Evolutionary conservation across 108 stramenopile species (phyloP), one percentile per base, ranked within the genome.

Genomic region (Fragilaria crotonensis): DNA sequence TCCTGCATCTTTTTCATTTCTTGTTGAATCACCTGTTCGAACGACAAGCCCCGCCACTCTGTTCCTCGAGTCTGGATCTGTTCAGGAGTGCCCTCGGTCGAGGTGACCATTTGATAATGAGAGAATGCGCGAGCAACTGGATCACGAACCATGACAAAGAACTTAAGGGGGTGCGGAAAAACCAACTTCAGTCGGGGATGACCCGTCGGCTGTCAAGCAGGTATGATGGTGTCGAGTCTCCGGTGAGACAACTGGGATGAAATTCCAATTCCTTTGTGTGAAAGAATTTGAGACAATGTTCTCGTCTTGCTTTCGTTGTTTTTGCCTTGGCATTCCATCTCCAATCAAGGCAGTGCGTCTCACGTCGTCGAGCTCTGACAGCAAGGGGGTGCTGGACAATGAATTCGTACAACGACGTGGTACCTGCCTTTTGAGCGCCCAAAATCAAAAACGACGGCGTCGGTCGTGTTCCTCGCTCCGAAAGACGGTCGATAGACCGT

Each of bases 271-370:
- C 64, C 26, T 81, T 71, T 17, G 72, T 67, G 50, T 87, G 66
- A 66, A 87, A 97, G 64, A 92, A 99, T 29, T 77, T 72, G 21
- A 84, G 63, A 63, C 87, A 90, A 48, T 74, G 65, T 33, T 61
- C 52, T 32, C 63, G 71, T 59, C 75, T 73, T 56, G 68, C 50
- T 31, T 72, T 63, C 48, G 54, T 31, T 36, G 55, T 70, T 7
- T 74, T 76, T 5, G 77, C 48, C 11, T 62, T 44, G 3, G 68
- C 76, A 41, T 86, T 73, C 97, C 97, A 98, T 30, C 96, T 71
- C 98, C 98, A 98, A 65, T 98, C 98, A 22, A 98, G 75, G 55
- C 89, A 97, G 62, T 98, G 98, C 19, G 98, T 96, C 77, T 98
- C 98, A n/a, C 96, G 72, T 25, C 95, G 70, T 59, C 72, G 67